Conservation (phyloP, 2,329 filamentous ascomycete species). For the Venturia aucupariae region DNA sequence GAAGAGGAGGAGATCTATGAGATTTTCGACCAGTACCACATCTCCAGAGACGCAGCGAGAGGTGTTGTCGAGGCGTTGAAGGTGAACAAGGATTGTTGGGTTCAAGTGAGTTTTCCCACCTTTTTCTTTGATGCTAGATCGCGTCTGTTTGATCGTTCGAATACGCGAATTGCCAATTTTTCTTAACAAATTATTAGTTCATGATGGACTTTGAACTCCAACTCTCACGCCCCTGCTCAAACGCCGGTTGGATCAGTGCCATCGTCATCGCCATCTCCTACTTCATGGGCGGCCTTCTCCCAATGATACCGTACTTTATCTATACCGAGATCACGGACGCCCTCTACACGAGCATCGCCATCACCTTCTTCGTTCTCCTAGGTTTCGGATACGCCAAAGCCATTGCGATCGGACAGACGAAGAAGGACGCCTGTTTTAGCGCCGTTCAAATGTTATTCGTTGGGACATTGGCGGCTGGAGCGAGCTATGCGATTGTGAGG, state of each 20-base stretch:
- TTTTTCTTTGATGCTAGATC: background rate
- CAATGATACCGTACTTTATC: slow-evolving; percentile 16
- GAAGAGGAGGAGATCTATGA: slow-evolving; percentile 15
- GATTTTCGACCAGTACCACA: slow-evolving; percentile 14
- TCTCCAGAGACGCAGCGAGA: background rate
- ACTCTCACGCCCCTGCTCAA: slow-evolving; percentile 11
- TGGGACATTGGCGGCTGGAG: slow-evolving; percentile 17
- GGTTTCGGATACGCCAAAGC: slow-evolving; percentile 16
- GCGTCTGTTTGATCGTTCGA: background rate
- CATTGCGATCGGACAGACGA: slow-evolving; percentile 15
- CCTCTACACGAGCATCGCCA: slow-evolving; percentile 13
- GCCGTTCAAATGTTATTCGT: slow-evolving; percentile 18
- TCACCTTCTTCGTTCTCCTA: slow-evolving; percentile 13
- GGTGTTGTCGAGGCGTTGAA: slow-evolving; percentile 13
- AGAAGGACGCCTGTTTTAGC: slow-evolving; percentile 12
- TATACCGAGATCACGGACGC: slow-evolving; percentile 9
- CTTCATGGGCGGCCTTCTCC: slow-evolving; percentile 16
- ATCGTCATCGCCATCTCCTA: slow-evolving; percentile 15
- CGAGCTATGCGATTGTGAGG: slow-evolving; percentile 18
- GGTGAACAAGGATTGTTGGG: slow-evolving; percentile 11
- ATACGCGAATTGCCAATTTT: background rate
- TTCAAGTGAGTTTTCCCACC: slow-evolving; percentile 1
- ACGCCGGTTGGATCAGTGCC: slow-evolving; percentile 12
- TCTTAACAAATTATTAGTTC: slow-evolving; percentile 9
- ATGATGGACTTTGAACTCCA: slow-evolving; percentile 16